phyloP scores from a whole-genome alignment of 768 basidiomycete species.

The Candolleomyces eurysporus region DNA sequence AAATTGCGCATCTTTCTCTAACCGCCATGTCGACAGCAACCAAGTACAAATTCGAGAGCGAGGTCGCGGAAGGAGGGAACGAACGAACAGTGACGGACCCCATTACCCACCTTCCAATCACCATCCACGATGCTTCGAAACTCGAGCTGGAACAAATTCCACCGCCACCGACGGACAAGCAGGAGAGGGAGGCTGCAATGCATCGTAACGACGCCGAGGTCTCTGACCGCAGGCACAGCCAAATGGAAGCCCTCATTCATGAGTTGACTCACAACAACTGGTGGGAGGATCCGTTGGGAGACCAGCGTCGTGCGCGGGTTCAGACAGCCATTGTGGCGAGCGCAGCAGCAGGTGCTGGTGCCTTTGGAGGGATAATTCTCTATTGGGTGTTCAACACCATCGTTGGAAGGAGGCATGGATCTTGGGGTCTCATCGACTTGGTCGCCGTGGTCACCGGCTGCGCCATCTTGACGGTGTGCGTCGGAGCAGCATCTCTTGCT shows the following conservation, averaged over 20 bases:
- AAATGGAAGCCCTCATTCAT: constrained; percentile 27
- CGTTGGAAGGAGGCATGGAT: not conserved
- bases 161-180: constrained; percentile 18
- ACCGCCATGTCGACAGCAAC: too few relatives aligned
- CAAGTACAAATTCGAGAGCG: not conserved
- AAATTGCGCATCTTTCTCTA: too few relatives aligned
- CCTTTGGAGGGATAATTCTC: constrained; percentile 19
- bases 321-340: constrained; percentile 31
- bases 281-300: constrained; percentile 32
- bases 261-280: constrained; percentile 28
- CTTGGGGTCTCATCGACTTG: constrained; percentile 19
- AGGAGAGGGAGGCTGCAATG: constrained; percentile 15
- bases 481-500: constrained; percentile 25
- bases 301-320: constrained; percentile 26
- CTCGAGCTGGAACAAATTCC: constrained; percentile 36
- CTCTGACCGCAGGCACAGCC: constrained; percentile 17
- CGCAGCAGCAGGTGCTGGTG: constrained; percentile 24
- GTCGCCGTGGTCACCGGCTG: constrained; percentile 22
- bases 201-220: constrained; percentile 14
- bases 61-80: constrained; percentile 11
- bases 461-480: constrained; percentile 22
- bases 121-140: constrained; percentile 32
- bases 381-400: constrained; percentile 18
- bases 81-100: constrained; percentile 37
- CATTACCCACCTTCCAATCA: constrained; percentile 35